phyloP scores from a whole-genome alignment of 1,284 basidiomycete genomes.

The Ustilago tritici region DNA sequence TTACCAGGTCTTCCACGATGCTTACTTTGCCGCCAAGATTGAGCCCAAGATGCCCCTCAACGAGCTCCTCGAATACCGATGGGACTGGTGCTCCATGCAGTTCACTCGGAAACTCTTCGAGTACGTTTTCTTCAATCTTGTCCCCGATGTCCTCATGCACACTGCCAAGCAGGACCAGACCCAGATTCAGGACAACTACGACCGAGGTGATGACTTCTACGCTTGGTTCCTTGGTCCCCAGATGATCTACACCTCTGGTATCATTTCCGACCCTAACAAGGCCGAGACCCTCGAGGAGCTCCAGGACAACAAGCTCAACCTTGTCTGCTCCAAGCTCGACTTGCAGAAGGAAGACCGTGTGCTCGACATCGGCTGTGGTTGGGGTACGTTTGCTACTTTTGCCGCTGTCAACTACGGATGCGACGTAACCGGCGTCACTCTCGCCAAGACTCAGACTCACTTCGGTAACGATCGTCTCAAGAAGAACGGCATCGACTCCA shows the following conservation, averaged over 20 bases:
- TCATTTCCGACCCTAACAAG: conserved; percentile 80
- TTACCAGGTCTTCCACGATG: conserved; percentile 97
- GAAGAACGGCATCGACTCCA: conserved; percentile 80
- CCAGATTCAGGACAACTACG: conserved; percentile 96
- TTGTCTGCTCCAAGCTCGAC: conserved; percentile 94
- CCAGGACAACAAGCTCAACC: conserved; percentile 96
- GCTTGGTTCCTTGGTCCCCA: conserved; percentile 91
- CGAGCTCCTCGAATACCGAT: conserved; percentile 91
- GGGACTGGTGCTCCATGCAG: conserved; percentile 93
- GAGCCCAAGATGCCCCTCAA: conserved; percentile 96
- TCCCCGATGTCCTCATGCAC: conserved; percentile 94
- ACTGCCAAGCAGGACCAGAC: conserved; percentile 90
- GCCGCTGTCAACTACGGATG: conserved; percentile 97
- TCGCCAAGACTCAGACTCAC: conserved; percentile 87
- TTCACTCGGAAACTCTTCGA: conserved; percentile 87
- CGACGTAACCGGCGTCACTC: conserved; percentile 94
- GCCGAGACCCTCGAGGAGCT: conserved; percentile 92
- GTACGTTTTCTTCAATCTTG: conserved; percentile 87
- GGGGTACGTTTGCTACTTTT: conserved; percentile 94
- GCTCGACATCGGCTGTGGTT: conserved; percentile 95
- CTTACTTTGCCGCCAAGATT: conserved; percentile 95
- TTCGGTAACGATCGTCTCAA: conserved; percentile 91
- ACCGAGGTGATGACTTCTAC: conserved; percentile 75
- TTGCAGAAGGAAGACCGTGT: conserved; percentile 85
- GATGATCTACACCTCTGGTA: conserved; percentile 97